Evolutionary conservation across 2,329 filamentous ascomycete species (phyloP), one percentile per base, ranked within the genome.

Genomic region (Talaromyces sp.): DNA sequence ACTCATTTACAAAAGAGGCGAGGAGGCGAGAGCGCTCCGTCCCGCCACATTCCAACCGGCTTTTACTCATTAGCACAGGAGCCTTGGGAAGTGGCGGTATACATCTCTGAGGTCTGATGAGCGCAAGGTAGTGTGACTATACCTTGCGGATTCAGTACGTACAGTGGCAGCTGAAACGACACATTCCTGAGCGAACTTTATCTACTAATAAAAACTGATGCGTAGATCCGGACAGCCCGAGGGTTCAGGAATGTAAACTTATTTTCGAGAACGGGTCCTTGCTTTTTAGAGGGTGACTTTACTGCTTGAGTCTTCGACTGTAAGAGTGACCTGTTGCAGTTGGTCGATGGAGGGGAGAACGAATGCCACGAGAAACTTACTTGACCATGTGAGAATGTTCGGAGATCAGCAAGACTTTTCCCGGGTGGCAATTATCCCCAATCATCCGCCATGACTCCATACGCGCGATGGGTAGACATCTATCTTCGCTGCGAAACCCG

Each of bases 141-240:
- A 11, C 46, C 46, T 50, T 50, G 25, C 46, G 31, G 44, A n/a
- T n/a, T 14, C 12, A 11, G 11, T 23, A 46, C n/a, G 23, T 48
- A 28, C 44, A 28, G 0, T 28, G 8, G 23, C 5, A 48, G 48
- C 48, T 52, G 48, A 54, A 35, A 54, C 28, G 46, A 54, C n/a
- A 48, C 50, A 54, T 54, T 54, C 50, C 50, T 54, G n/a, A 54
- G 50, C 9, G 31, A 54, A 35, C 8, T 35, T 54, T 35, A 23
- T 37, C 18, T 54, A 11, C 5, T 0, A 18, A n/a, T n/a, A 3
- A 40, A 25, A 11, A 16, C 21, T 42, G 2, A 21, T 21, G 28
- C n/a, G n/a, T n/a, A 12, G 14, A n/a, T 8, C 37, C 28, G 18
- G 18, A 54, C 12, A 18, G n/a, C 21, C 28, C 50, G 31, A 54